Percentiles rank a stretch among this genome's conserved stretches.
These are phyloP conservation scores for Teunomyces gatunensis DNA, from an alignment of 805 yeast genomes.

Conservation along the genomic window DNA sequence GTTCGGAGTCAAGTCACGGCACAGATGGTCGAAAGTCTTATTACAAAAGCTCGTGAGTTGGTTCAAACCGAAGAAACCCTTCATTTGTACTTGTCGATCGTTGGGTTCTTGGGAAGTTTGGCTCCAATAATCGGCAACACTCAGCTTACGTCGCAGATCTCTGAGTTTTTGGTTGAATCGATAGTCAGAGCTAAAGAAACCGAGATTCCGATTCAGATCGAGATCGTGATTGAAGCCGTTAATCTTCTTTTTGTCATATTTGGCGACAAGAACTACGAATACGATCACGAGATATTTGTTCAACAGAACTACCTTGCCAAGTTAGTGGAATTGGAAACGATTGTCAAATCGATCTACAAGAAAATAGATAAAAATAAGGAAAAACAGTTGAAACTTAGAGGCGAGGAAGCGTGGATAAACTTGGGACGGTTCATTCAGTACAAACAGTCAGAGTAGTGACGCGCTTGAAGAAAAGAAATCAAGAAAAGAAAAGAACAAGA, in stretches of 20 bases:
- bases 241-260: slow-evolving; percentile 75
- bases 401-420: slow-evolving; percentile 65
- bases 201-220: slow-evolving; percentile 20
- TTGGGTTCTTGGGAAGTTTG: slow-evolving; percentile 53
- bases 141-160: slow-evolving; percentile 43
- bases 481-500: neutral
- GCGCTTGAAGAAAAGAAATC: neutral
- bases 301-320: slow-evolving; percentile 43
- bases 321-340: slow-evolving; percentile 44
- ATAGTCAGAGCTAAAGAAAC: slow-evolving; percentile 8
- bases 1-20: slow-evolving; percentile 21
- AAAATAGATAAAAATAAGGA: slow-evolving; percentile 64
- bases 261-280: slow-evolving; percentile 65
- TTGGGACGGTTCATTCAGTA: slow-evolving; percentile 76
- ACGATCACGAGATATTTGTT: slow-evolving; percentile 69
- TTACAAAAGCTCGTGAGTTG: slow-evolving; percentile 13
- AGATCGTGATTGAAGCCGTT: slow-evolving; percentile 55
- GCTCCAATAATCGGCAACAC: slow-evolving; percentile 47
- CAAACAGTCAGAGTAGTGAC: slow-evolving; percentile 42
- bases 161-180: slow-evolving; percentile 24
- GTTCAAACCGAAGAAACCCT: slow-evolving; percentile 5
- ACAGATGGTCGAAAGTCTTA: slow-evolving; percentile 25
- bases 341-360: slow-evolving; percentile 54
- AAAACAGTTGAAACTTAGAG: slow-evolving; percentile 54
- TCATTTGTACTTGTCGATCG: slow-evolving; percentile 27